Evolutionary conservation across 2,329 filamentous ascomycete genomes (phyloP).

Genomic region (Penicillium sp.): DNA sequence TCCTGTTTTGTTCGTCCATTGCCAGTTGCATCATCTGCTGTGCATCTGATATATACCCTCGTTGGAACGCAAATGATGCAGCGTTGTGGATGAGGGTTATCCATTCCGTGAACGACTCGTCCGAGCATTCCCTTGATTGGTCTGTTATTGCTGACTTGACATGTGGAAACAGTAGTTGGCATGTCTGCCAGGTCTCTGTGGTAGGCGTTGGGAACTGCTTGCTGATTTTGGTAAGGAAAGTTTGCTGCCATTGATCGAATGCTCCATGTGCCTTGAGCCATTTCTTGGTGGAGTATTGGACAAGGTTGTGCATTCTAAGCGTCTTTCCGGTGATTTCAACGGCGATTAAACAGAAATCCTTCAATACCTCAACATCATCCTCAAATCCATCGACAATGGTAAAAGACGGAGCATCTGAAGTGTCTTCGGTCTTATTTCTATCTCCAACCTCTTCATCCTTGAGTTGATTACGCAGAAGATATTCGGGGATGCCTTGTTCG

Average conservation of each 20-base stretch:
- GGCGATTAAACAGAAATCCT: background rate
- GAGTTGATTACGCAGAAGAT: background rate
- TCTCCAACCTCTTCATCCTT: background rate
- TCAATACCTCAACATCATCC: constrained; percentile 4
- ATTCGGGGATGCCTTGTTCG: background rate
- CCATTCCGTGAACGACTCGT: background rate
- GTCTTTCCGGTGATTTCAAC: background rate
- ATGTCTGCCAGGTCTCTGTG: background rate
- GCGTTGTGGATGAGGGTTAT: background rate
- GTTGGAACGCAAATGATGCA: background rate
- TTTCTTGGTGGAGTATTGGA: background rate
- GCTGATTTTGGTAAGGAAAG: background rate
- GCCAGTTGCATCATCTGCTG: background rate
- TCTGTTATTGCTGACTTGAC: background rate
- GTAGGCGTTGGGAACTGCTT: background rate
- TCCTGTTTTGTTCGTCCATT: background rate
- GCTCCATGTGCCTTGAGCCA: background rate
- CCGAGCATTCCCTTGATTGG: background rate
- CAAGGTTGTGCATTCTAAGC: constrained; percentile 1
- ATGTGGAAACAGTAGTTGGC: background rate
- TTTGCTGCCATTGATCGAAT: background rate
- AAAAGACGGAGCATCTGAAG: background rate
- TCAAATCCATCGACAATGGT: background rate
- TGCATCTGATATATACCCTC: background rate
- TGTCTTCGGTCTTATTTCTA: background rate